phyloP scores from a whole-genome alignment of 2,329 filamentous ascomycete genomes.

The Xylariaceae sp. region DNA sequence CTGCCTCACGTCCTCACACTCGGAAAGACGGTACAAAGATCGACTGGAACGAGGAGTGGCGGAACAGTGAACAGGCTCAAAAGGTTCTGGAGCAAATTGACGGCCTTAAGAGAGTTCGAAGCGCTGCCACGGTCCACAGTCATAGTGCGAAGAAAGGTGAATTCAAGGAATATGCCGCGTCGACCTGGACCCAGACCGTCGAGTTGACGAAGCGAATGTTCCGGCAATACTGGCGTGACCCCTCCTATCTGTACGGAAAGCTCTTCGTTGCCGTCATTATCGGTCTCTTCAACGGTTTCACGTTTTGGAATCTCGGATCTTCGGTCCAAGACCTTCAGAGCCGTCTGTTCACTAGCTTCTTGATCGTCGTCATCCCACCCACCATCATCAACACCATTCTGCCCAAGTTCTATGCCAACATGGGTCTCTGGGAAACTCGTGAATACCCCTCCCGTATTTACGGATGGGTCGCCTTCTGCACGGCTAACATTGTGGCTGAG shows the following conservation, averaged over 20 bases:
- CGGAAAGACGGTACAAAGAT: constrained; percentile 39
- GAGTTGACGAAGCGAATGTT: constrained; percentile 67
- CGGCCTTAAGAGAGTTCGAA: constrained; percentile 43
- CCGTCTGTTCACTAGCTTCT: constrained; percentile 68
- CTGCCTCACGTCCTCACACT: constrained; percentile 35
- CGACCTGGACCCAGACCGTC: constrained; percentile 55
- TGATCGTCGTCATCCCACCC: constrained; percentile 61
- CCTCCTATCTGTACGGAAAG: constrained; percentile 71
- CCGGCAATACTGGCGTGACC: constrained; percentile 68
- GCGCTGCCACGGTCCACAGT: constrained; percentile 16
- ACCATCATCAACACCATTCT: constrained; percentile 68
- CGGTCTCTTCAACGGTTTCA: constrained; percentile 75
- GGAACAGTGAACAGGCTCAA: constrained; percentile 56
- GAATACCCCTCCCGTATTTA: constrained; percentile 73
- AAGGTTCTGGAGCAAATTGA: constrained; percentile 60
- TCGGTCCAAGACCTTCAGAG: constrained; percentile 66
- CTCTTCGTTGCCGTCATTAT: constrained; percentile 66
- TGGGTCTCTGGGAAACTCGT: constrained; percentile 65
- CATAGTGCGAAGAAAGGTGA: constrained; percentile 41
- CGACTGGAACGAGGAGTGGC: constrained; percentile 74
- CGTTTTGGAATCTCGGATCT: constrained; percentile 65
- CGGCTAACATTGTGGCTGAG: constrained; percentile 66
- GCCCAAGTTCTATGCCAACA: constrained; percentile 72
- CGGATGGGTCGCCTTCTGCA: constrained; percentile 70
- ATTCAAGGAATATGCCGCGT: constrained; percentile 59